Percentiles rank a stretch among this genome's conserved stretches.
Evolutionary conservation across 78 protist species (phyloP).

Genomic region (Tieghemostelium lacteum): DNA sequence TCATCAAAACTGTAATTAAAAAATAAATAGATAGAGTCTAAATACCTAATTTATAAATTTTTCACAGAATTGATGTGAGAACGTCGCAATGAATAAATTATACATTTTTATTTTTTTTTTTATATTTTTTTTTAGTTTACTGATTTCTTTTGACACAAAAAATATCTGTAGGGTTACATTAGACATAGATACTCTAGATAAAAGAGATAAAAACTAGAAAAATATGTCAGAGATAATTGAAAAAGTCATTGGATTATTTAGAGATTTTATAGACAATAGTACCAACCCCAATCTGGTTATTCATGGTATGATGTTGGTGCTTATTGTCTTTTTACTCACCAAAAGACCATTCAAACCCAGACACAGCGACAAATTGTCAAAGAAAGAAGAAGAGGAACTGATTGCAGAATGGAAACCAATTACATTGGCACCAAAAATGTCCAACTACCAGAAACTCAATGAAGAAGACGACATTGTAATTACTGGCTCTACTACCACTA

Average conservation of each 20-base stretch:
- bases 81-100: too few relatives aligned
- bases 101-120: too few relatives aligned
- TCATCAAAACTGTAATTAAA: too few relatives aligned
- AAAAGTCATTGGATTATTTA: not conserved
- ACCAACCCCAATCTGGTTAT: conserved; percentile 44
- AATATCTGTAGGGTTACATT: too few relatives aligned
- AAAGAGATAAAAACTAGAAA: too few relatives aligned
- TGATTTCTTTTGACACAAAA: too few relatives aligned
- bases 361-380: conserved; percentile 23
- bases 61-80: too few relatives aligned
- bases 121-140: not conserved
- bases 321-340: conserved; percentile 40
- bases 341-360: conserved; percentile 78
- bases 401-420: conserved; percentile 64
- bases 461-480: not conserved
- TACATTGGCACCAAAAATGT: conserved; percentile 49
- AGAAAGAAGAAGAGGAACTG: conserved; percentile 65
- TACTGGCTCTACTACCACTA: conserved; percentile 6
- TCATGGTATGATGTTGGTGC: conserved; percentile 63
- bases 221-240: not conserved
- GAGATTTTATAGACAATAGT: conserved; percentile 6
- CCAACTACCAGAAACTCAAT: not conserved
- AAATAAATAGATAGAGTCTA: too few relatives aligned
- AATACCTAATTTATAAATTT: too few relatives aligned
- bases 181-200: too few relatives aligned